Percentiles rank a stretch among this genome's conserved stretches.
phyloP scores from a whole-genome alignment of 1,139 yeast species.

The Geotrichum histeridarum region DNA sequence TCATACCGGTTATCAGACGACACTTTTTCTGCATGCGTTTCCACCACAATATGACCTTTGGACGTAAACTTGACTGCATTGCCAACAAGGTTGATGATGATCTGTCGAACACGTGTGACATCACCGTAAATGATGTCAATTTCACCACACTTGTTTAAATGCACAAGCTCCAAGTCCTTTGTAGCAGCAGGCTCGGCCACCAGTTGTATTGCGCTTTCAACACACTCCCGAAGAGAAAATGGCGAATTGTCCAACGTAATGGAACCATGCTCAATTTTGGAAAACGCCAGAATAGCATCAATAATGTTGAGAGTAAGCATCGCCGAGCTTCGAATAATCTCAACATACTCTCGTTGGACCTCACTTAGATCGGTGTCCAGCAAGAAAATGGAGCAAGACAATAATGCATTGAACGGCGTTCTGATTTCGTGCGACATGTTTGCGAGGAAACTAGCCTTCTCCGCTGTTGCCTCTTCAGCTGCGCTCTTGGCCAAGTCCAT shows the following conservation, averaged over 20 bases:
- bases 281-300: conserved; percentile 54
- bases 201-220: conserved; percentile 50
- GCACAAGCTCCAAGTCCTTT: conserved; percentile 48
- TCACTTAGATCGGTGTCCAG: conserved; percentile 47
- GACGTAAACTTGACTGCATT: conserved; percentile 55
- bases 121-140: conserved; percentile 48
- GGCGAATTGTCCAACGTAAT: conserved; percentile 45
- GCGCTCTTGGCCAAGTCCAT: conserved; percentile 52
- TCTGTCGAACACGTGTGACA: conserved; percentile 50
- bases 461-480: conserved; percentile 58
- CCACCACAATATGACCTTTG: conserved; percentile 46
- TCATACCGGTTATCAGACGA: conserved; percentile 42
- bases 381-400: conserved; percentile 52
- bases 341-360: conserved; percentile 51
- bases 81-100: conserved; percentile 52
- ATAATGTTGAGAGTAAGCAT: conserved; percentile 52
- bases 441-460: conserved; percentile 55
- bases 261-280: conserved; percentile 55
- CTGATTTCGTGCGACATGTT: conserved; percentile 54
- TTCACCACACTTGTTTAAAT: conserved; percentile 44
- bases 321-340: conserved; percentile 50
- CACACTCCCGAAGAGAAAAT: conserved; percentile 49
- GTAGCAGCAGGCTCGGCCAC: conserved; percentile 51
- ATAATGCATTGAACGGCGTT: conserved; percentile 54
- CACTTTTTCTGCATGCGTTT: conserved; percentile 38